phyloP scores from a whole-genome alignment of 2,329 filamentous ascomycete species.

The Xylaria multiplex region DNA sequence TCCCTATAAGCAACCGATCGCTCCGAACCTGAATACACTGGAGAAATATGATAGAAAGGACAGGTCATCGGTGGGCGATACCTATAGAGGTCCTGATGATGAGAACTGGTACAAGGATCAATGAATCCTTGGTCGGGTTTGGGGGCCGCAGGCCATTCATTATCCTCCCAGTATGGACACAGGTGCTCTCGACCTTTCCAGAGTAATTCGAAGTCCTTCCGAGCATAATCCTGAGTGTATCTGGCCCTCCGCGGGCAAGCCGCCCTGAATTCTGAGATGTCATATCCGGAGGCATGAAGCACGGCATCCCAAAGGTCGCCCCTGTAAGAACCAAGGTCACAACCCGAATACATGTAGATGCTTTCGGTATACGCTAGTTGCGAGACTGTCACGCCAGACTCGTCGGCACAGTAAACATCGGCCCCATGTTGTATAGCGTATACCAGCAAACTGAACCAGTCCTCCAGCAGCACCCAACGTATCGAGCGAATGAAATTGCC shows the following conservation, averaged over 20 bases:
- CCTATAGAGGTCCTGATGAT: too few relatives aligned
- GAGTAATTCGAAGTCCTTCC: neutral
- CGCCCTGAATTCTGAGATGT: conserved; percentile 11
- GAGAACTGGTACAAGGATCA: too few relatives aligned
- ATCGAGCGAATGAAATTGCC: conserved; percentile 15
- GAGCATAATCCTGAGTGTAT: neutral
- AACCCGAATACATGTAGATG: too few relatives aligned
- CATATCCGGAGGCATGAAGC: conserved; percentile 15
- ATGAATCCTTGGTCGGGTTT: neutral
- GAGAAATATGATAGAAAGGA: too few relatives aligned
- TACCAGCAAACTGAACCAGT: neutral
- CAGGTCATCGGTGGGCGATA: too few relatives aligned
- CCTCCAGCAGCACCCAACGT: neutral
- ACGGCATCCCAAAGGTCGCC: conserved; percentile 25
- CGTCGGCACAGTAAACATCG: conserved; percentile 10
- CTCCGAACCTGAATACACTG: too few relatives aligned
- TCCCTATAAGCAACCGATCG: too few relatives aligned
- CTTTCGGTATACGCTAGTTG: conserved; percentile 17
- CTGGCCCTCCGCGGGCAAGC: neutral
- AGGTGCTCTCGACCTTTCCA: neutral
- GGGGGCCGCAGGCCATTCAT: neutral
- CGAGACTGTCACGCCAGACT: neutral
- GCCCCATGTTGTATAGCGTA: neutral
- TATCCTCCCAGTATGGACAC: neutral
- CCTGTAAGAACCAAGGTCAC: conserved; percentile 19